Evolutionary conservation across 305 asterid genomes (phyloP), one percentile per base, ranked within the genome.

Genomic region (Plantago coronopus): DNA sequence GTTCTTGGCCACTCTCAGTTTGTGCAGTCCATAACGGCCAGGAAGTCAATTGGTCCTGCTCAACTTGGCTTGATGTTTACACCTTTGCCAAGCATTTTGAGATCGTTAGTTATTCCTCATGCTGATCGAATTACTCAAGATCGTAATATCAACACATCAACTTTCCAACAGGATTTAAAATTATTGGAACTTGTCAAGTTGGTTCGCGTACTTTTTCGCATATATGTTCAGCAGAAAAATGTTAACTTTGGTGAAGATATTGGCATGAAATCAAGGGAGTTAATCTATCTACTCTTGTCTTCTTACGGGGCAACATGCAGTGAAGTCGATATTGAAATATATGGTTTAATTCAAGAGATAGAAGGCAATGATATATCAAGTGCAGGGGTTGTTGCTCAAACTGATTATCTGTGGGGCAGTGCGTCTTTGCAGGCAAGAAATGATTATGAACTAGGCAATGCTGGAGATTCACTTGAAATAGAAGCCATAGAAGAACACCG

Each of bases 391-490:
- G 72, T 89, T 74, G 83, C 79, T 50, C 78, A 72, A 72, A 66
- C 79, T 76, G 95, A 85, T 83, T 93, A 77, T 64, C 66, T 86
- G 55, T 93, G 98, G 98, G 97, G 97, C 40, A 50, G 68, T 77
- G 89, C 95, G 70, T 79, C 83, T 65, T 50, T 69, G 65, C 82
- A 73, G 66, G 74, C 74, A 60, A 77, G 80, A 63, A 79, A 80
- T 48, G 89, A 81, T 66, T 66, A 74, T 75, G 86, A 82, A 59
- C 73, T 65, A 68, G 74, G 68, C 62, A 78, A 68, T 59, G 66
- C 56, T 64, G 49, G 66, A 68, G 69, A 64, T 53, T 67, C 72
- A 59, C 60, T 55, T 73, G 75, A 73, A 57, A 65, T 75, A 56
- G 94, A 85, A 65, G 74, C 61, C 63, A 40, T 67, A 17, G 83